A percentile compares a stretch with the other conserved stretches of the same genome.
phyloP scores from a whole-genome alignment of 768 basidiomycete genomes.

The Pisolithus sp. region DNA sequence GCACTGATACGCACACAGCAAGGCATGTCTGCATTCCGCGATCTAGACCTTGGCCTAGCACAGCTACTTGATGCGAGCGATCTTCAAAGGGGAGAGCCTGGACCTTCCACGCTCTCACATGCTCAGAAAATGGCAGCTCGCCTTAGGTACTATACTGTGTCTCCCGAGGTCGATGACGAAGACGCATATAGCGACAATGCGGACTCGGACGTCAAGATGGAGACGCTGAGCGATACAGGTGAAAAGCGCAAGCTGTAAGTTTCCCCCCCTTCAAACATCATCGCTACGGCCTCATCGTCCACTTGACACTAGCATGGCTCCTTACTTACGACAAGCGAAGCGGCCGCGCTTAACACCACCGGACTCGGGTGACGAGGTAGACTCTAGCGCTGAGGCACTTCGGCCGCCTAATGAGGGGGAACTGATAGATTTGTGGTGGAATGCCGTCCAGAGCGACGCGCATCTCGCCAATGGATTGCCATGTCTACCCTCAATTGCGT shows the following conservation, averaged over 20 bases:
- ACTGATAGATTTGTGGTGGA: conserved; percentile 66
- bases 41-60: conserved; percentile 51
- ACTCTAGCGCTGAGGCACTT: background rate
- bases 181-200: background rate
- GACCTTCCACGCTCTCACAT: conserved; percentile 27
- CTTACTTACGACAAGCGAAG: conserved; percentile 48
- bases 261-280: background rate
- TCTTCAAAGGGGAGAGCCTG: conserved; percentile 23
- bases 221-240: conserved; percentile 28
- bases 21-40: conserved; percentile 64
- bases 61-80: conserved; percentile 9
- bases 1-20: conserved; percentile 65
- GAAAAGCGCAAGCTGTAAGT: conserved; percentile 61
- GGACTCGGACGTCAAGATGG: background rate
- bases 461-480: conserved; percentile 64
- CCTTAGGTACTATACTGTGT: conserved; percentile 13
- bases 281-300: conserved; percentile 10
- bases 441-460: conserved; percentile 54
- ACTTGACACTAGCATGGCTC: conserved; percentile 24
- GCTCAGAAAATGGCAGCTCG: conserved; percentile 18
- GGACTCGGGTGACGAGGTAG: conserved; percentile 29
- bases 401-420: conserved; percentile 35
- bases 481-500: conserved; percentile 32
- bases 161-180: conserved; percentile 29
- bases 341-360: conserved; percentile 46